Evolutionary conservation across 2,329 filamentous ascomycete genomes (phyloP), one percentile per base, ranked within the genome.

Genomic region (Colletotrichum eleusines): DNA sequence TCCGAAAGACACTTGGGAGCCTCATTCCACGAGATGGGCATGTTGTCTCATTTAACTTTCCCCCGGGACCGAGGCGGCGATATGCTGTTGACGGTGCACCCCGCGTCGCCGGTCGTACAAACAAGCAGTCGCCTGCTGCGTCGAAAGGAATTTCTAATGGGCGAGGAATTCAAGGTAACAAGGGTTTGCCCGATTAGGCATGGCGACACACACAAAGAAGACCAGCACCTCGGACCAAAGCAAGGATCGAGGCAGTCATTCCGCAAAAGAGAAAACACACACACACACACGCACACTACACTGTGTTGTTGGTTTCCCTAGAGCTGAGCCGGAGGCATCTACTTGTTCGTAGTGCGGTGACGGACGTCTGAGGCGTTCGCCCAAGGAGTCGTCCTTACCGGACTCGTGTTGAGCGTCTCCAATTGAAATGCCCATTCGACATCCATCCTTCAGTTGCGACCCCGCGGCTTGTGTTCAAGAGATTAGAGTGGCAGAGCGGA

Each of bases 111-210:
- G 18, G 58, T 53, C 51, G 28, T 38, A 68, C 64, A 38, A 26
- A 62, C 57, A 53, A 63, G 48, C 58, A 51, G 68, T 51, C 35
- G n/a, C 58, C 63, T 63, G 63, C 63, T 38, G 31, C 63, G 28
- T 28, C 58, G 63, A 57, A 50, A 44, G 7, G 8, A 28, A 28
- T 50, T 16, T 44, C 67, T 63, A 66, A 66, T 60, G 44, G 35
- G 20, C 42, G 26, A 40, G 28, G 46, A 23, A 50, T 31, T 50
- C 46, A n/a, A 66, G 50, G 55, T 54, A 28, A 44, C n/a, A 8
- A 57, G 26, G 16, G 51, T 57, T 46, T 51, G n/a, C 44, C 46
- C 48, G 38, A 48, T 51, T 46, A 18, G 40, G 35, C n/a, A 23
- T 42, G 63, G 50, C 51, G 50, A 55, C 38, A 61, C 55, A 55